Percentiles rank a stretch among this genome's conserved stretches.
Conservation (phyloP, 441 rosid species). For the Erodium chrysanthum region DNA sequence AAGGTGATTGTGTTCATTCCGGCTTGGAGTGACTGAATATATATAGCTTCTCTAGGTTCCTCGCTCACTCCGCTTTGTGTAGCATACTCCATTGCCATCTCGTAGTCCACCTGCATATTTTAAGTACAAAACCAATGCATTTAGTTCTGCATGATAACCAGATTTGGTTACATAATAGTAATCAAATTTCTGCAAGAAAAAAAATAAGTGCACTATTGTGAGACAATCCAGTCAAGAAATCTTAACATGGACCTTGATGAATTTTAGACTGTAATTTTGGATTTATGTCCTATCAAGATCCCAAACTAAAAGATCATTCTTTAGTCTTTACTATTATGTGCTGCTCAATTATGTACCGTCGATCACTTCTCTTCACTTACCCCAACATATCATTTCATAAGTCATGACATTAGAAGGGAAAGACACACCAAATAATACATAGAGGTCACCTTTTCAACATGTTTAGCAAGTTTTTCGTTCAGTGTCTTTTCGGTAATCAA, state of each 20-base stretch:
- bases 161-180: neutral
- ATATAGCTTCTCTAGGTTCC: constrained; percentile 71
- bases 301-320: neutral
- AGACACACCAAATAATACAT: neutral
- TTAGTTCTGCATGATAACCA: neutral
- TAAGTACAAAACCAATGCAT: neutral
- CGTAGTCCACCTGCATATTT: constrained; percentile 80
- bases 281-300: too few species aligned
- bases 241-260: too few species aligned
- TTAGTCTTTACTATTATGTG: neutral
- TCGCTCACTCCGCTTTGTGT: constrained; percentile 90
- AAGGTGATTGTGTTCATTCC: constrained; percentile 37
- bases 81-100: constrained; percentile 94
- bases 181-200: neutral
- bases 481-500: constrained; percentile 65
- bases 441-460: constrained; percentile 70
- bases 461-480: constrained; percentile 59
- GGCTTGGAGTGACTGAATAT: constrained; percentile 42
- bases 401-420: neutral
- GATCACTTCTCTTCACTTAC: neutral
- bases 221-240: neutral
- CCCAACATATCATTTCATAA: neutral
- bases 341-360: neutral
- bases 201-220: too few species aligned
- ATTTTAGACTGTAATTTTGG: too few species aligned